Conservation (phyloP, 2,329 filamentous ascomycete genomes). For the Rasamsonia emersonii region DNA sequence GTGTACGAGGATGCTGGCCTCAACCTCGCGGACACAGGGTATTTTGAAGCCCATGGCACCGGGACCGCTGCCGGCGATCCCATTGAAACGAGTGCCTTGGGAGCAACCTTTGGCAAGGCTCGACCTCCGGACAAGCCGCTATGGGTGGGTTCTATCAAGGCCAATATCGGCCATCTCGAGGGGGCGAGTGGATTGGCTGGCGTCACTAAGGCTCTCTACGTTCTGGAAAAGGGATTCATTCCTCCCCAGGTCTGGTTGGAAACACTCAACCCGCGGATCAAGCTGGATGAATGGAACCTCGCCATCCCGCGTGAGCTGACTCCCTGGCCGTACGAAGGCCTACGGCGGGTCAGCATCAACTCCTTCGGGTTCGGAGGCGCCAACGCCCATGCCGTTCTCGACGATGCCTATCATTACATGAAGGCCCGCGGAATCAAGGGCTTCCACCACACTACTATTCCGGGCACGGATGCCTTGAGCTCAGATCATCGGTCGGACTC, state of each 20-base stretch:
- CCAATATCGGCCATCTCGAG: constrained; percentile 16
- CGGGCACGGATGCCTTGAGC: background rate
- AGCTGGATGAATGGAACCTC: constrained; percentile 7
- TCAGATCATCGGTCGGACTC: background rate
- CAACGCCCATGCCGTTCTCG: constrained; percentile 2
- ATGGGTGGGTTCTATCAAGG: constrained; percentile 17
- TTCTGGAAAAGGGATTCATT: constrained; percentile 8
- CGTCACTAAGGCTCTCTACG: constrained; percentile 7
- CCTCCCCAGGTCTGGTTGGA: constrained; percentile 8
- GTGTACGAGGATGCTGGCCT: constrained; percentile 29
- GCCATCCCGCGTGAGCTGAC: background rate
- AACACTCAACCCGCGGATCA: constrained; percentile 3
- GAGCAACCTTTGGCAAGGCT: constrained; percentile 23
- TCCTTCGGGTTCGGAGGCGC: background rate
- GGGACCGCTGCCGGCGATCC: constrained; percentile 50
- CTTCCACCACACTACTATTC: background rate
- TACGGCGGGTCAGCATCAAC: background rate
- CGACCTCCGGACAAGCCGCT: constrained; percentile 7
- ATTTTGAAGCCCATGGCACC: constrained; percentile 44
- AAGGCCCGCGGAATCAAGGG: background rate
- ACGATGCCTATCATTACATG: constrained; percentile 1
- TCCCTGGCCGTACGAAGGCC: background rate
- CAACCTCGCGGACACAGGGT: constrained; percentile 15
- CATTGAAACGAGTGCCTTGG: constrained; percentile 44
- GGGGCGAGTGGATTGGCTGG: constrained; percentile 9